phyloP scores from a whole-genome alignment of 139 green algal genomes.

The Edaphochlamys debaryana region DNA sequence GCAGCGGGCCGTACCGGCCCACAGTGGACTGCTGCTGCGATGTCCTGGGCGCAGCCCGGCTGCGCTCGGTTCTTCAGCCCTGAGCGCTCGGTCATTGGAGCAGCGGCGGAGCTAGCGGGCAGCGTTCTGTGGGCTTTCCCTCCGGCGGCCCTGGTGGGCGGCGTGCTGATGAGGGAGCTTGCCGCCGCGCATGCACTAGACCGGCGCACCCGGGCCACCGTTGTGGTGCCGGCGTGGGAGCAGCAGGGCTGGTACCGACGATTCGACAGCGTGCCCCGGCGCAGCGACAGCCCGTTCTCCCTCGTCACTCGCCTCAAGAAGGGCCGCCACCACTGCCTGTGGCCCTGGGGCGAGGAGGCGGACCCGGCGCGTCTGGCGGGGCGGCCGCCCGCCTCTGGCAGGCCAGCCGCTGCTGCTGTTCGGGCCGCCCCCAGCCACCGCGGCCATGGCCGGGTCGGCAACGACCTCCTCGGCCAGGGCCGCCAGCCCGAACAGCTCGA shows the following conservation, averaged over 20 bases:
- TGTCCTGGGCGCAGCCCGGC: not conserved
- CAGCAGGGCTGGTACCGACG: not conserved
- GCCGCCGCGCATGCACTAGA: not conserved
- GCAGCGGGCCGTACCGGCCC: not conserved
- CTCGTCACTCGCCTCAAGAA: not conserved
- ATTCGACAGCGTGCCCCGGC: not conserved
- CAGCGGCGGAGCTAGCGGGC: not conserved
- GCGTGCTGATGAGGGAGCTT: not conserved
- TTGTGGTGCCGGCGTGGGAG: slow-evolving; percentile 18
- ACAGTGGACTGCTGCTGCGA: slow-evolving; percentile 25
- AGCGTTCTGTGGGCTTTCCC: slow-evolving; percentile 36
- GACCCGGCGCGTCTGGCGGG: not conserved
- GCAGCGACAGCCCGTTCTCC: not conserved
- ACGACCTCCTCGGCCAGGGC: no score
- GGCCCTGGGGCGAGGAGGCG: not conserved
- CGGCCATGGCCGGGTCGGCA: no score
- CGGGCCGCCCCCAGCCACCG: no score
- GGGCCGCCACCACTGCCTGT: not conserved
- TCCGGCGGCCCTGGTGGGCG: not conserved
- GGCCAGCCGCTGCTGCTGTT: no score
- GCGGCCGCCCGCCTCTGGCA: no score
- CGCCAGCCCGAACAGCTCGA: no score
- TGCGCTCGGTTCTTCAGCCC: not conserved
- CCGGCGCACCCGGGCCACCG: not conserved
- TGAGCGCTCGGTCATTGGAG: not conserved